Evolutionary conservation across 1,284 basidiomycete genomes (phyloP).

Genomic region (Moesziomyces aphidis): DNA sequence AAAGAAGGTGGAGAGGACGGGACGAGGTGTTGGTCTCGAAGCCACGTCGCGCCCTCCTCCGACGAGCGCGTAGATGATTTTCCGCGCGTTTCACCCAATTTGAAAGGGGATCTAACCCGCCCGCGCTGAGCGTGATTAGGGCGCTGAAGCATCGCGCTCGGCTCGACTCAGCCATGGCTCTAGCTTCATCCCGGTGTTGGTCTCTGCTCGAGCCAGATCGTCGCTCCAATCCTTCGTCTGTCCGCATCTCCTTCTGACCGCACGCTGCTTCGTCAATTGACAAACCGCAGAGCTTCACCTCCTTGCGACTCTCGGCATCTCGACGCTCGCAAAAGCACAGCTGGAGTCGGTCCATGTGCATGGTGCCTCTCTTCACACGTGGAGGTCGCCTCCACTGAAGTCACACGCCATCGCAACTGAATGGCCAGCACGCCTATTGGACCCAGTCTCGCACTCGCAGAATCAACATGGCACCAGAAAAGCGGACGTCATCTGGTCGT

Average conservation of each 20-base stretch:
- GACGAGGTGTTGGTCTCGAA: no score
- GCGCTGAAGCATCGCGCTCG: no score
- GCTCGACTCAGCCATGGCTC: no score
- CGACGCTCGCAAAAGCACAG: not conserved
- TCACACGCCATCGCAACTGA: not conserved
- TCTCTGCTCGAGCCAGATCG: not conserved
- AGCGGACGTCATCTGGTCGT: constrained; percentile 12
- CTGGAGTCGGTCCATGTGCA: not conserved
- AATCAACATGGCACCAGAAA: constrained; percentile 25
- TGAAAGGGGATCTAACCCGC: no score
- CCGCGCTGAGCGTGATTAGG: no score
- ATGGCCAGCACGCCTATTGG: not conserved
- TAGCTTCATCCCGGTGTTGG: not conserved
- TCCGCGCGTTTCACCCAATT: no score
- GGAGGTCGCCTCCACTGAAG: not conserved
- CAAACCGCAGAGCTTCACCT: no score
- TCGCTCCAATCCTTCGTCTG: not conserved
- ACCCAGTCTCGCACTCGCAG: not conserved
- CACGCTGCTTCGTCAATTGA: no score
- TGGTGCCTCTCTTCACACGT: not conserved
- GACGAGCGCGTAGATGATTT: no score
- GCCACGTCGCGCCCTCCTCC: no score
- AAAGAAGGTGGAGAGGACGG: no score
- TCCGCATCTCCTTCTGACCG: not conserved
- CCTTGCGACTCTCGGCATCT: not conserved